Evolutionary conservation across 1,284 basidiomycete genomes (phyloP), one percentile per base, ranked within the genome.

Genomic region (Leccinum subrobustum): DNA sequence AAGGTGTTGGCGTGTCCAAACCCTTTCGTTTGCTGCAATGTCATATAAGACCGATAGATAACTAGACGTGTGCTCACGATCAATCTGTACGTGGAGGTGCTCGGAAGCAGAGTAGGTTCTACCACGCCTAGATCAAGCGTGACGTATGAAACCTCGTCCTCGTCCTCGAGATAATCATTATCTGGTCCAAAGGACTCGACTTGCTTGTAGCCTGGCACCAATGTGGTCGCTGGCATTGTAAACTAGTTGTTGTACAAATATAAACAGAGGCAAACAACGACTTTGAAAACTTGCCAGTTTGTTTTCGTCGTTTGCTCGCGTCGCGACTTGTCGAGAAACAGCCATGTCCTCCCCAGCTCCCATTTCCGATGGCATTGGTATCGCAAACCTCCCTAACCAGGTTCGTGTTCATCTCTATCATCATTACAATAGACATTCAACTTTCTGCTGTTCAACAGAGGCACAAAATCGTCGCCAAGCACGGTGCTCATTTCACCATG

Each of bases 331-430:
- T 44, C 18, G 18, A 44, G 18, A 58, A 60, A 57, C 52, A 62
- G 60, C 57, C 66, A 75, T 73, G 71, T 52, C 73, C 20, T 55
- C 67, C 42, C 60, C 67, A 23, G 63, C 64, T 48, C 69, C 70
- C 11, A 60, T 75, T 60, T 76, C 76, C 63, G 89, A 91, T 75
- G 90, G 90, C 66, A 92, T 92, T 75, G 91, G 91, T 68, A 95
- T 95, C 73, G 89, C 89, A 75, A 98, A 98, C 81, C 83, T 98
- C 69, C 96, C 96, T 63, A 98, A 98, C 84, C 96, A 98, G 87
- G 95, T 95, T 57, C 65, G 85, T 74, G n/a, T 7, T 23, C 52
- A 47, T 27, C 47, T 18, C 5, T 11, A 16, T n/a, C 4, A 11
- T 39, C 33, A 9, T 25, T 27, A 0, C 11, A 25, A 20, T 37